Evolutionary conservation across 495 filamentous ascomycete genomes (phyloP), one percentile per base, ranked within the genome.

Genomic region (Penicillium canescens): DNA sequence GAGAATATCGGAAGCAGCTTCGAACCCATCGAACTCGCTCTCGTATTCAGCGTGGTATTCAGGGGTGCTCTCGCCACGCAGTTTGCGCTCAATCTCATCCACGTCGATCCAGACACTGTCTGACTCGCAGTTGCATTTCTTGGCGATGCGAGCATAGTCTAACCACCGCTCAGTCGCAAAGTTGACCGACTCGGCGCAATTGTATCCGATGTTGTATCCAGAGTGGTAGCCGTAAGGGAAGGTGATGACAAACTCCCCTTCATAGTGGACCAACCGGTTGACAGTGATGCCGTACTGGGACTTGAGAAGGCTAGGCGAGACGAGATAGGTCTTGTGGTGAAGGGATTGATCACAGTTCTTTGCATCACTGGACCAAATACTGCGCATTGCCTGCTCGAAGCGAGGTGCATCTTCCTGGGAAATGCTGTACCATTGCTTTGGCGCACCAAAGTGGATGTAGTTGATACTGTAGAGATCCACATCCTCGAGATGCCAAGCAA

Each of bases 401-500:
- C 86, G 83, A 43, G 90, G 80, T n/a, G 94, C 94, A 70, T 98
- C 94, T 50, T 87, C 88, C 66, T 97, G 95, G 2, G 93, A 96
- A 54, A 98, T 98, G 68, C 92, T 96, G 73, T 98, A 98, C 94
- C 94, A 98, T 66, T 98, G 94, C 68, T 98, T 98, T 4, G 94
- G 94, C 10, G 94, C 94, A 39, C 94, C 94, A 67, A 98, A 98
- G 66, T 98, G 94, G 54, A 98, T 92, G 69, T 96, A 98, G 75
- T 98, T 98, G 78, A 98, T 98, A 73, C 92, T 97, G 80, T 98
- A 98, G 2, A 98, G 82, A 74, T 98, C 94, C 48, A 98, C 92
- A 73, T 98, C 94, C 65, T 98, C 94, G 37, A 98, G 75, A 82
- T 98, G 94, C 94, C 94, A 98, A 9, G 94, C 93, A 66, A 98